Percentiles rank a stretch among this genome's conserved stretches.
Conservation (phyloP, 2,329 filamentous ascomycete genomes). For the Gyromitra esculenta region DNA sequence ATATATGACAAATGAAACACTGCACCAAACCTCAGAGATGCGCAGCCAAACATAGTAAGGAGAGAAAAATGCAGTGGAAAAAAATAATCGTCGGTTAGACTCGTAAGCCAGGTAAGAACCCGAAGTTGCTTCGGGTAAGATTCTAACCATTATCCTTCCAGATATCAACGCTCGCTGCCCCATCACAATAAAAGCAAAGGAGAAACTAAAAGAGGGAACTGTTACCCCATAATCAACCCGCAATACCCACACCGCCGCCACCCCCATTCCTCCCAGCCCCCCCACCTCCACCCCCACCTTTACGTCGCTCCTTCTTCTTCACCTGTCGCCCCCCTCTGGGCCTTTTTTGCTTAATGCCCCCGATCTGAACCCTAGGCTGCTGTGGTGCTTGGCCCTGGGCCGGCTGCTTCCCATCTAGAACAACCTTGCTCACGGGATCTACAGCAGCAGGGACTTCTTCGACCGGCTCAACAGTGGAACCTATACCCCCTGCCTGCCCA, state of each 20-base stretch:
- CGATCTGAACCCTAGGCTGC: slow-evolving; percentile 40
- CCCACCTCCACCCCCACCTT: slow-evolving; percentile 34
- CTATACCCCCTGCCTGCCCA: slow-evolving; percentile 8
- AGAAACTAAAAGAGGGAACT: slow-evolving; percentile 43
- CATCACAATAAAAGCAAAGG: slow-evolving; percentile 17
- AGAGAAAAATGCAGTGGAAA: background rate
- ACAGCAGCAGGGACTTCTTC: slow-evolving; percentile 24
- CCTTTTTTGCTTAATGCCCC: slow-evolving; percentile 36
- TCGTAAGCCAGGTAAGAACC: background rate
- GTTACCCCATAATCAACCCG: slow-evolving; percentile 46
- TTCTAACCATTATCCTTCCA: slow-evolving; percentile 34
- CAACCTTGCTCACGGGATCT: slow-evolving; percentile 30
- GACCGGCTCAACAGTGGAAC: slow-evolving; percentile 16
- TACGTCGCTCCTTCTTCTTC: slow-evolving; percentile 47
- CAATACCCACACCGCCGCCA: slow-evolving; percentile 12
- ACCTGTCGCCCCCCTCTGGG: slow-evolving; percentile 40
- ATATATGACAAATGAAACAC: slow-evolving; percentile 28
- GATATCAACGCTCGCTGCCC: slow-evolving; percentile 50
- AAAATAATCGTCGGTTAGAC: slow-evolving; percentile 15
- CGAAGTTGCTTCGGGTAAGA: slow-evolving; percentile 13
- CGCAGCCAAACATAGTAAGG: slow-evolving; percentile 1
- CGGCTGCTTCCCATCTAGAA: slow-evolving; percentile 35
- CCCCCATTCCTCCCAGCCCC: background rate
- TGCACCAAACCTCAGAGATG: background rate
- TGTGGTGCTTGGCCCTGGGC: slow-evolving; percentile 34